phyloP scores from a whole-genome alignment of 2,329 filamentous ascomycete species.

The Emydomyces testavorans region DNA sequence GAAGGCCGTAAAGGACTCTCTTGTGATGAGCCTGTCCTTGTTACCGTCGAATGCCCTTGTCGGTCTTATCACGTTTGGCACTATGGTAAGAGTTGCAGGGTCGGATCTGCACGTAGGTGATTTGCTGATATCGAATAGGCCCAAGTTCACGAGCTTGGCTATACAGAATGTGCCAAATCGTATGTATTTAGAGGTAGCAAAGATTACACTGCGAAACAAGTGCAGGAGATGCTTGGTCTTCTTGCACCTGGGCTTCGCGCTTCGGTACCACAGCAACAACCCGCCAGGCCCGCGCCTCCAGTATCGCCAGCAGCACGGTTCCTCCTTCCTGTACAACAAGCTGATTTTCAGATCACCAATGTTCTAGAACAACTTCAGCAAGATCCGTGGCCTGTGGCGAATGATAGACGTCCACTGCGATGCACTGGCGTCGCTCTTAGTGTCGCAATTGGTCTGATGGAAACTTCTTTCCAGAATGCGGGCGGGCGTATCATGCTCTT shows the following conservation, averaged over 20 bases:
- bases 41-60: slow-evolving; percentile 53
- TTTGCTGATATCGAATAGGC: slow-evolving; percentile 42
- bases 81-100: slow-evolving; percentile 56
- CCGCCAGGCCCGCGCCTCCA: slow-evolving; percentile 60
- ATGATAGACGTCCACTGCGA: slow-evolving; percentile 76
- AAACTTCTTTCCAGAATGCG: slow-evolving; percentile 90
- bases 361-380: slow-evolving; percentile 89
- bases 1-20: slow-evolving; percentile 55
- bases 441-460: slow-evolving; percentile 81
- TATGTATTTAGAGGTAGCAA: slow-evolving; percentile 98
- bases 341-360: slow-evolving; percentile 94
- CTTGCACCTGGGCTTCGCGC: slow-evolving; percentile 62
- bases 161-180: slow-evolving; percentile 94
- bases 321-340: slow-evolving; percentile 84
- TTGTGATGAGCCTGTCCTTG: slow-evolving; percentile 55
- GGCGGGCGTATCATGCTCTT: slow-evolving; percentile 96
- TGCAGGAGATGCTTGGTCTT: slow-evolving; percentile 97
- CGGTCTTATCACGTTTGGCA: slow-evolving; percentile 61
- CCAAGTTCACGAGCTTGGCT: slow-evolving; percentile 95
- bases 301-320: slow-evolving; percentile 80
- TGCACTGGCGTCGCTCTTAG: slow-evolving; percentile 95
- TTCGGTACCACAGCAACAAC: slow-evolving; percentile 58
- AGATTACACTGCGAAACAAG: slow-evolving; percentile 94
- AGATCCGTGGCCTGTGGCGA: slow-evolving; percentile 94
- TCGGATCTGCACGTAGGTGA: neutral